Base-by-base conservation (phyloP, 208 protist species). In the Herpetomonas samuelpessoai region DNA sequence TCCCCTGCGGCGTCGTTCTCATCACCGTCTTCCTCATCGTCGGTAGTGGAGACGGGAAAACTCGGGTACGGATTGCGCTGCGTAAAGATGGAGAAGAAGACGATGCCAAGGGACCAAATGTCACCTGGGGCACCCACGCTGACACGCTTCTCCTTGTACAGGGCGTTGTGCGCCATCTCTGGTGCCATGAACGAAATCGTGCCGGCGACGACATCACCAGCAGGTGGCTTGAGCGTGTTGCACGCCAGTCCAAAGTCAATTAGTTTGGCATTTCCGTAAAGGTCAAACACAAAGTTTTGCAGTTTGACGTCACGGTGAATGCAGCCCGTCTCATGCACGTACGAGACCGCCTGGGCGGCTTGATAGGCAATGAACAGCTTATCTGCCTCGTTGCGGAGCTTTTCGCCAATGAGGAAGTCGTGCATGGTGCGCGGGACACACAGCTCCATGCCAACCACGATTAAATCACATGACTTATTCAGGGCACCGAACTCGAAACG, bases 311-410 rank as follows among this genome's bases (percentile, higher is more conserved):
- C 92, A 57, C 90, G 83, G 73, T 97, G 90, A 52, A 95, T 87
- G 71, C 88, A 93, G 19, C 77, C 79, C 52, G 89, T 76, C 41
- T 72, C 76, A 62, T 98, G 96, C 28, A 98, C 84, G 67, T 81
- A 90, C n/a, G 76, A 74, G 29, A 98, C 77, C 1, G 91, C 91
- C 22, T 93, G 69, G 7, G 83, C 56, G 14, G 88, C 85, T 70
- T 98, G 93, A 49, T 96, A 76, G 22, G 79, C 83, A 55, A 98
- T 83, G 69, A 97, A 98, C 19, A 93, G 79, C 62, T 92, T 94
- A 50, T 96, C 85, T 12, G 81, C 81, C 54, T 95, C 88, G 46
- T 67, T 78, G 2, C 90, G 95, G 21, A 94, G 71, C 44, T 74
- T 76, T n/a, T 75, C 84, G 35, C 61, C 71, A 25, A 94, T 70